phyloP scores from a whole-genome alignment of 2,329 filamentous ascomycete genomes.

The Metarhizium anisopliae region DNA sequence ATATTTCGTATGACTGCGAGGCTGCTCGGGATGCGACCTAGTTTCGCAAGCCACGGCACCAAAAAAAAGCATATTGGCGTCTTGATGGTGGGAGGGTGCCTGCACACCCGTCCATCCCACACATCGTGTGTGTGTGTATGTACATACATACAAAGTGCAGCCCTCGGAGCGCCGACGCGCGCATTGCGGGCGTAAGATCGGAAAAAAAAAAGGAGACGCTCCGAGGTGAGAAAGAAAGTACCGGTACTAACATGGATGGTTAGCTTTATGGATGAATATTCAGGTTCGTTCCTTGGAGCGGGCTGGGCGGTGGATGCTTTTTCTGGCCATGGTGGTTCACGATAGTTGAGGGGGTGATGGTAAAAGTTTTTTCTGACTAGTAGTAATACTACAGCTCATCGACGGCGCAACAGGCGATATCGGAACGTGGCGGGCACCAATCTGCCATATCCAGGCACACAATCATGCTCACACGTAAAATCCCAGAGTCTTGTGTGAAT shows the following conservation, averaged over 20 bases:
- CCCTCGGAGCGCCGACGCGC: not conserved
- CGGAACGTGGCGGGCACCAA: not conserved
- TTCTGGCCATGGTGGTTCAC: not conserved
- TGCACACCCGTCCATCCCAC: not conserved
- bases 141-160: not conserved
- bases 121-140: too few species aligned
- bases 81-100: not conserved
- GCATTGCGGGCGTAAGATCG: too few species aligned
- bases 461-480: not conserved
- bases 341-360: not conserved
- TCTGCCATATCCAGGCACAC: not conserved
- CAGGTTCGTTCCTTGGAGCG: not conserved
- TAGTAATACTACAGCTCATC: not conserved
- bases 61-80: not conserved
- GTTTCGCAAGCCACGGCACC: not conserved
- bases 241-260: constrained; percentile 1
- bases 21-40: not conserved
- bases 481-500: too few species aligned
- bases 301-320: not conserved
- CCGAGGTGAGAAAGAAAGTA: not conserved
- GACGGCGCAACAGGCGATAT: not conserved
- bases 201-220: too few species aligned
- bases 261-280: too few species aligned
- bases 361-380: not conserved
- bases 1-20: not conserved